phyloP scores from a whole-genome alignment of 2,329 filamentous ascomycete species.

The Incumbomyces delicatus region DNA sequence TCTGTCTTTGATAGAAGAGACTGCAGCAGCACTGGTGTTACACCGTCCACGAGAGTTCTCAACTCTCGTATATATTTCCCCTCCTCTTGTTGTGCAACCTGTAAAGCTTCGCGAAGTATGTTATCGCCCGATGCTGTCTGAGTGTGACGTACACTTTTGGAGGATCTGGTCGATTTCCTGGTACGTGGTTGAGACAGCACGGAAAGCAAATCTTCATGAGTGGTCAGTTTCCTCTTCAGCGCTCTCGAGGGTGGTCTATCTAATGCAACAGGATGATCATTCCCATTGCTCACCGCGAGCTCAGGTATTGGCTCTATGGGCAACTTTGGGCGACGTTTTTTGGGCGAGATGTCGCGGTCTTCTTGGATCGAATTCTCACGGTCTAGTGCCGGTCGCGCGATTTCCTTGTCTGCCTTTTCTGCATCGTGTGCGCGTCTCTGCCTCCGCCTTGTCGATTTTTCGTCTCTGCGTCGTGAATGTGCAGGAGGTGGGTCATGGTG shows the following conservation, averaged over 20 bases:
- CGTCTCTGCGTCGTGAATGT: slow-evolving; percentile 22
- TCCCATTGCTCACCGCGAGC: background rate
- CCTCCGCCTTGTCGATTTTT: slow-evolving; percentile 10
- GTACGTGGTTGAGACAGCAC: slow-evolving; percentile 62
- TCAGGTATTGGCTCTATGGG: background rate
- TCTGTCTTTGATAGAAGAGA: slow-evolving; percentile 68
- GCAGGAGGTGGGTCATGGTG: slow-evolving; percentile 17
- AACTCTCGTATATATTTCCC: slow-evolving; percentile 80
- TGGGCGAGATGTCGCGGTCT: slow-evolving; percentile 2
- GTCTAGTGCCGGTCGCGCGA: background rate
- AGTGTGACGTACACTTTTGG: slow-evolving; percentile 66
- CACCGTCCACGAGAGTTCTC: slow-evolving; percentile 85
- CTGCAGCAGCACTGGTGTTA: slow-evolving; percentile 82
- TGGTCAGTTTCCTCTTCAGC: slow-evolving; percentile 69
- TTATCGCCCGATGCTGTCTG: slow-evolving; percentile 56
- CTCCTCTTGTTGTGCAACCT: slow-evolving; percentile 75
- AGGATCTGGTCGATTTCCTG: slow-evolving; percentile 62
- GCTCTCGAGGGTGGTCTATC: slow-evolving; percentile 16
- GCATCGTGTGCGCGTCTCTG: background rate
- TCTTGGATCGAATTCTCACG: background rate
- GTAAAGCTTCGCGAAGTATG: slow-evolving; percentile 59
- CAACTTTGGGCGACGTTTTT: background rate
- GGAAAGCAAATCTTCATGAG: slow-evolving; percentile 87
- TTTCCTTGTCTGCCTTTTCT: background rate
- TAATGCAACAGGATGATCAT: background rate